A percentile compares a stretch with the other conserved stretches of the same genome.
These are phyloP conservation scores for Wickerhamomyces strasburgensis DNA, from an alignment of 805 yeast species.

Conservation along the genomic window DNA sequence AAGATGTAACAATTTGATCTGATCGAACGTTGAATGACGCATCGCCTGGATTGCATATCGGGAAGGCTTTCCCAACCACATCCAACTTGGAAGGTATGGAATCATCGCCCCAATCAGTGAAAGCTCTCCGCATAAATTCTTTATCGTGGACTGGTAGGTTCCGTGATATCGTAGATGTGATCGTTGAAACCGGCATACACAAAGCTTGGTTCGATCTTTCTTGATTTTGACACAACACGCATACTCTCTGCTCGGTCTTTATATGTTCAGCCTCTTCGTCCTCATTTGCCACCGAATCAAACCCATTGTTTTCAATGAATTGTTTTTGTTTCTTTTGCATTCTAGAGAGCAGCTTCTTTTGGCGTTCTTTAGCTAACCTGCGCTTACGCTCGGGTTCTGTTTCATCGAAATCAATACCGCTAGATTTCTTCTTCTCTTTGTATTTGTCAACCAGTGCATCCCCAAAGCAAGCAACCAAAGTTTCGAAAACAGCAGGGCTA, in stretches of 20 bases:
- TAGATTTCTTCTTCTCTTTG: slow-evolving; percentile 41
- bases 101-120: slow-evolving; percentile 21
- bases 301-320: slow-evolving; percentile 54
- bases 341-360: slow-evolving; percentile 54
- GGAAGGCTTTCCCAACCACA: slow-evolving; percentile 26
- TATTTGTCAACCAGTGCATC: slow-evolving; percentile 44
- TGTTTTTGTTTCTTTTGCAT: slow-evolving; percentile 69
- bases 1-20: slow-evolving; percentile 39
- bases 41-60: slow-evolving; percentile 11
- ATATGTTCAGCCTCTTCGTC: slow-evolving; percentile 21
- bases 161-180: slow-evolving; percentile 29
- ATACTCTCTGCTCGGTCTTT: slow-evolving; percentile 28
- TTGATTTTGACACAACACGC: slow-evolving; percentile 58
- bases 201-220: slow-evolving; percentile 42
- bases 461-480: slow-evolving; percentile 55
- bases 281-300: slow-evolving; percentile 32
- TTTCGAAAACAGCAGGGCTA: slow-evolving; percentile 41
- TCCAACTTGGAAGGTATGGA: slow-evolving; percentile 18
- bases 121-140: slow-evolving; percentile 10
- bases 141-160: slow-evolving; percentile 15
- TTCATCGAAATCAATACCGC: slow-evolving; percentile 37
- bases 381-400: slow-evolving; percentile 51
- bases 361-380: slow-evolving; percentile 57
- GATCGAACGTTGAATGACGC: slow-evolving; percentile 5
- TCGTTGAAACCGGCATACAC: slow-evolving; percentile 53